phyloP scores from a whole-genome alignment of 345 rosid genomes.

The Eucalyptus curtisii region DNA sequence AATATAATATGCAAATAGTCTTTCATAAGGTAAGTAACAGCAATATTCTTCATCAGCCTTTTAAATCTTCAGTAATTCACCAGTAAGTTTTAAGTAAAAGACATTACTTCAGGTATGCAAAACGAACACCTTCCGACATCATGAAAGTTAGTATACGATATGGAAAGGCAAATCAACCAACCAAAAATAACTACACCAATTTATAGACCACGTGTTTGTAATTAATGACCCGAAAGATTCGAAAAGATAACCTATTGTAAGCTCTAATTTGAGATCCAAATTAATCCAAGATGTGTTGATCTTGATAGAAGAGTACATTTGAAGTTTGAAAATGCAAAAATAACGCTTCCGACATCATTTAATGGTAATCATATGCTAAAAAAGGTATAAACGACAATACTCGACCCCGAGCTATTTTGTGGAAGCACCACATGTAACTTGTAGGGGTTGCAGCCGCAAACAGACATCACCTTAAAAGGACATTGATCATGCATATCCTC shows the following conservation, averaged over 20 bases:
- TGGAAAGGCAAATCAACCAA: background rate
- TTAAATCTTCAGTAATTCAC: background rate
- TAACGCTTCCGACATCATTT: background rate
- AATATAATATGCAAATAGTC: background rate
- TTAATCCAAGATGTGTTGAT: background rate
- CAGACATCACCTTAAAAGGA: background rate
- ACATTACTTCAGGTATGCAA: background rate
- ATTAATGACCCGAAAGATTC: background rate
- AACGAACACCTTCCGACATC: background rate
- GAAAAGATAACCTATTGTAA: background rate
- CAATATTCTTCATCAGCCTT: background rate
- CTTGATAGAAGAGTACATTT: background rate
- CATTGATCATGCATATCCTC: background rate
- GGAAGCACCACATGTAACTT: background rate
- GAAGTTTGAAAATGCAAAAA: background rate
- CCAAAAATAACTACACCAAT: background rate
- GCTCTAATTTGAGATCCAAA: background rate
- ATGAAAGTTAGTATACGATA: background rate
- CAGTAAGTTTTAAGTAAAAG: background rate
- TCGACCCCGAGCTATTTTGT: background rate
- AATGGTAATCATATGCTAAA: background rate
- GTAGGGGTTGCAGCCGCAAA: background rate
- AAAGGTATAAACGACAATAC: background rate
- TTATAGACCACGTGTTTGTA: background rate
- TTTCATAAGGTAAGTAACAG: background rate